phyloP scores from a whole-genome alignment of 202 grass and related monocot species.

The Setaria italica region DNA sequence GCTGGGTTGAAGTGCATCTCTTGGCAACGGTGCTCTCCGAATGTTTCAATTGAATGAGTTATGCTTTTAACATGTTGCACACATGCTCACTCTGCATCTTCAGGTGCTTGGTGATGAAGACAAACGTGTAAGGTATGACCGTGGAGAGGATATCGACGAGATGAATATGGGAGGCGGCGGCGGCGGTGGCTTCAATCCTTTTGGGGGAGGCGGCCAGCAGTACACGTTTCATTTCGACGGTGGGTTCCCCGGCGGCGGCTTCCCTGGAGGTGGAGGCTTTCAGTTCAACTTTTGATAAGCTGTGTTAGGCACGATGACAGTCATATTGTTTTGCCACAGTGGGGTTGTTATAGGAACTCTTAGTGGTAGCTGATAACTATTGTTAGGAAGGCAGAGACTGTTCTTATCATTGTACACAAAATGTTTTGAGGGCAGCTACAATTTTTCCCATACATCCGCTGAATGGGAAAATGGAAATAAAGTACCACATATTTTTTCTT shows the following conservation, averaged over 20 bases:
- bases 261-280: conserved; percentile 70
- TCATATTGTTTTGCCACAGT: background rate
- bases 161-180: conserved; percentile 70
- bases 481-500: too few relatives aligned
- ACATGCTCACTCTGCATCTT: background rate
- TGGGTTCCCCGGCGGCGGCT: conserved; percentile 73
- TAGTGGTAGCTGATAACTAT: conserved; percentile 15
- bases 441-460: background rate
- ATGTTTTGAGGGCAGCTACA: conserved; percentile 19
- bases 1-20: background rate
- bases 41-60: background rate
- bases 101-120: conserved; percentile 97
- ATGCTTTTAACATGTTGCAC: background rate
- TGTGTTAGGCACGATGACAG: background rate
- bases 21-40: background rate
- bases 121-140: conserved; percentile 87
- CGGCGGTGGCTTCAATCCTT: conserved; percentile 78
- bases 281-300: conserved; percentile 79
- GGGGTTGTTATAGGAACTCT: conserved; percentile 33
- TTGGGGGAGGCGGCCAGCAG: conserved; percentile 73
- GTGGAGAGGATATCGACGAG: conserved; percentile 92
- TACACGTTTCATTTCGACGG: conserved; percentile 84
- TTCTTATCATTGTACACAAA: background rate
- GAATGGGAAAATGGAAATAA: too few relatives aligned
- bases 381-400: conserved; percentile 14